These are phyloP conservation scores for Aspergillus quadrilineatus DNA, from an alignment of 2,329 filamentous ascomycete genomes.

Conservation along the genomic window DNA sequence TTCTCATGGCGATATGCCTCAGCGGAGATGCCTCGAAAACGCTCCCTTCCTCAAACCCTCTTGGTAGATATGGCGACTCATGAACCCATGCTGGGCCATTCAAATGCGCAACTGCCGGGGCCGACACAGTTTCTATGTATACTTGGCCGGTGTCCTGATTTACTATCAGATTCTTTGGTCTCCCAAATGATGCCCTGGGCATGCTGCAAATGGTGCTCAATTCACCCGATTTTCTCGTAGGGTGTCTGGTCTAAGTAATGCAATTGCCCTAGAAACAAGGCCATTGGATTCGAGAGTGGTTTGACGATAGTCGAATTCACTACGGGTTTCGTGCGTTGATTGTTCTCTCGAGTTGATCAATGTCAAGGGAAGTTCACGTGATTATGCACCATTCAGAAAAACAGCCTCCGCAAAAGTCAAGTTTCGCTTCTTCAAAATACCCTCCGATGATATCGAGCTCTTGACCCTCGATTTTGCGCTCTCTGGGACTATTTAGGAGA, in stretches of 20 bases:
- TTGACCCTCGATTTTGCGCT: too few species aligned
- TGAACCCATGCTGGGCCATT: slow-evolving; percentile 39
- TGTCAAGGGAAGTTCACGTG: background rate
- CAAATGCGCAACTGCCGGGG: slow-evolving; percentile 5
- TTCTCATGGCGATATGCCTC: slow-evolving; percentile 36
- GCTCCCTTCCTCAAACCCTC: slow-evolving; percentile 27
- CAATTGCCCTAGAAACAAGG: background rate
- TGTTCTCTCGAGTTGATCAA: background rate
- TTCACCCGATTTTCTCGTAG: background rate
- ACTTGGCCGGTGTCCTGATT: slow-evolving; percentile 17
- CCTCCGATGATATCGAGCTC: too few species aligned
- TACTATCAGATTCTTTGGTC: background rate
- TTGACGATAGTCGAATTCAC: background rate
- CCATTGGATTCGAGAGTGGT: background rate
- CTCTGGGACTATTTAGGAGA: too few species aligned
- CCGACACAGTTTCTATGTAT: slow-evolving; percentile 15
- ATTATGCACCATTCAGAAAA: background rate
- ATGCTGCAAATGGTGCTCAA: background rate
- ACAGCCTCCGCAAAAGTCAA: too few species aligned
- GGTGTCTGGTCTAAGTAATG: background rate
- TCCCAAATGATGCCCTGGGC: background rate
- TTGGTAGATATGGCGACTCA: slow-evolving; percentile 37
- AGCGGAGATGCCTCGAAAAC: slow-evolving; percentile 32
- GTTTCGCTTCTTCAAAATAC: too few species aligned
- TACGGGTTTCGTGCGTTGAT: background rate